Base-by-base conservation (phyloP, 352 stramenopile genomes). In the Phytophthora pini region DNA sequence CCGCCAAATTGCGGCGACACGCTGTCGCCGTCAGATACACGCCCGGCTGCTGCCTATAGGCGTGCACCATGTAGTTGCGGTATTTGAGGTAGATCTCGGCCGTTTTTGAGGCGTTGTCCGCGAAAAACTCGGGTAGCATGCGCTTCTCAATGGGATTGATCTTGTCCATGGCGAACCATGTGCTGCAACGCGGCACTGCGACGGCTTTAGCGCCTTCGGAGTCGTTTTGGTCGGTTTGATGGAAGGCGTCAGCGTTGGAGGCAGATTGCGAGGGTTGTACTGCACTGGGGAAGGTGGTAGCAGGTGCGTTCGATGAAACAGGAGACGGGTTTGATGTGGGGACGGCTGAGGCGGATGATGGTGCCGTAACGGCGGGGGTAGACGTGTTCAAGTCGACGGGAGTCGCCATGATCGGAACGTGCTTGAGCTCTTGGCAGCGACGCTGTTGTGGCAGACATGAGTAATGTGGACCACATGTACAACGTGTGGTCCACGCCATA, bases 31-130 rank as follows among this genome's bases (percentile, higher is more conserved):
- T 93, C 24, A 95, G 61, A 63, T 93, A 95, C 59, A 92, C 81
- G 49, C 88, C 72, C 9, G 87, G 87, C 65, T 92, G 82, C 66
- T 92, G 83, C 36, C 84, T 77, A 54, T 90, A 95, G 8, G 83
- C 82, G 61, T 93, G 69, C 36, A 95, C 76, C 84, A 93, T 95
- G 65, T 89, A 95, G 70, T 95, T 95, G 68, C 84, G 84, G 70
- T 95, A 95, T 67, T 90, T 92, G 52, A 93, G 76, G 70, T 95
- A 95, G 12, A 93, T 60, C 64, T 87, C 65, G 32, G 74, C 68
- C 11, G 77, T 79, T 41, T 68, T 77, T 2, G 52, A 70, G 24
- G 50, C 70, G 40, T 59, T 67, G 57, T 59, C 22, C 27, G 59
- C 46, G 56, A 93, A 95, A 65, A 95, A 95, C 70, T 95, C 87